A percentile compares a stretch with the other conserved stretches of the same genome.
These are phyloP conservation scores for Leccinum pellstonianum DNA, from an alignment of 768 basidiomycete genomes.

Conservation along the genomic window DNA sequence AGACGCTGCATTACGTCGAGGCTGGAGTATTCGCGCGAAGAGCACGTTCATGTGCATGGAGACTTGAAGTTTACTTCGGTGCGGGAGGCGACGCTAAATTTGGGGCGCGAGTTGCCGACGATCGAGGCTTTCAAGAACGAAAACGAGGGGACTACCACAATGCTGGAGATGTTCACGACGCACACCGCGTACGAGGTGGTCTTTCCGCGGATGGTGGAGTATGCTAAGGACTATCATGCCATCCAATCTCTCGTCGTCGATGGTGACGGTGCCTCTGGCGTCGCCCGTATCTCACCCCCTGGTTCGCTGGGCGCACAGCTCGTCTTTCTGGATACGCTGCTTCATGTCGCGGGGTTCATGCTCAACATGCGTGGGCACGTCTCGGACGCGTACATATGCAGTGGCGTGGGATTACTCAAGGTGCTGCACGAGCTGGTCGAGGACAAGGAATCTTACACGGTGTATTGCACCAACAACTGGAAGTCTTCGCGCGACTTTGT, in stretches of 20 bases:
- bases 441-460: conserved; percentile 41
- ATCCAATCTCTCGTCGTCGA: conserved; percentile 54
- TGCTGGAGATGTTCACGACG: conserved; percentile 50
- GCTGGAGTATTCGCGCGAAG: conserved; percentile 29
- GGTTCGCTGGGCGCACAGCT: conserved; percentile 46
- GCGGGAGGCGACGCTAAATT: conserved; percentile 35
- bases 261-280: conserved; percentile 47
- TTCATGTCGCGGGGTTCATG: conserved; percentile 71
- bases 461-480: conserved; percentile 52
- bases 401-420: conserved; percentile 47
- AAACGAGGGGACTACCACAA: conserved; percentile 5
- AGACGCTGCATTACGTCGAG: conserved; percentile 45
- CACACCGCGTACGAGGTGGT: conserved; percentile 63
- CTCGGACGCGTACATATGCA: conserved; percentile 65
- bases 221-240: conserved; percentile 55
- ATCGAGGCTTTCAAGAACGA: conserved; percentile 32
- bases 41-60: conserved; percentile 46
- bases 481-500: conserved; percentile 45
- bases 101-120: conserved; percentile 37
- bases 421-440: conserved; percentile 45
- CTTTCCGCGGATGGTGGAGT: conserved; percentile 68
- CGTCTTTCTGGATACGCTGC: conserved; percentile 62
- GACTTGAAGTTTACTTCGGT: conserved; percentile 39
- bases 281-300: conserved; percentile 49
- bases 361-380: conserved; percentile 53